A percentile compares a stretch with the other conserved stretches of the same genome.
phyloP scores from a whole-genome alignment of 345 rosid genomes.

The Eucalyptus pauciflora region DNA sequence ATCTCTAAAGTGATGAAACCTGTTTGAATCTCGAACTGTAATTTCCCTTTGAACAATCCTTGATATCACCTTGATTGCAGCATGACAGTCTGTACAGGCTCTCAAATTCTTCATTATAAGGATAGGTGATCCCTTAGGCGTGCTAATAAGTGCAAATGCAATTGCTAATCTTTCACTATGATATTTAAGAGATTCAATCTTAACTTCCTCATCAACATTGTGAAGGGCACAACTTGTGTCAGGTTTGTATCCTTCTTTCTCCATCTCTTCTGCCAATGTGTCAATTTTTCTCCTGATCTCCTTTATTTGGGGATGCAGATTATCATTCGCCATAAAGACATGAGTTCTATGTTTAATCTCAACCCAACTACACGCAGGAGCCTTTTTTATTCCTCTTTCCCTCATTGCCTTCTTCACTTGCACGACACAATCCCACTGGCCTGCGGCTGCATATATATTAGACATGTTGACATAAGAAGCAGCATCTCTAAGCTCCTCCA shows the following conservation, averaged over 20 bases:
- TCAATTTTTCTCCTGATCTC: conserved; percentile 47
- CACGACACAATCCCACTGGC: conserved; percentile 61
- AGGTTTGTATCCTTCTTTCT: conserved; percentile 62
- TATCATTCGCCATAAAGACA: conserved; percentile 54
- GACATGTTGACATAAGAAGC: conserved; percentile 79
- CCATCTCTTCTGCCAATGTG: conserved; percentile 37
- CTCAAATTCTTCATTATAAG: conserved; percentile 80
- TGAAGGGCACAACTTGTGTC: conserved; percentile 67
- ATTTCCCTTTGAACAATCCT: conserved; percentile 71
- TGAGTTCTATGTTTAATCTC: conserved; percentile 56
- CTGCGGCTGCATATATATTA: conserved; percentile 63
- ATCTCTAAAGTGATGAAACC: conserved; percentile 79
- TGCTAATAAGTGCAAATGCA: conserved; percentile 73
- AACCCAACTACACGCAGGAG: conserved; percentile 78
- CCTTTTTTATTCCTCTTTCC: conserved; percentile 63
- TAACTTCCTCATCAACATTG: conserved; percentile 43
- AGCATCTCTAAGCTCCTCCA: conserved; percentile 73
- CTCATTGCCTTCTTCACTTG: conserved; percentile 74
- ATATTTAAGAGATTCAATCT: conserved; percentile 60
- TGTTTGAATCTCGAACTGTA: conserved; percentile 75
- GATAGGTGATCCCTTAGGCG: conserved; percentile 63
- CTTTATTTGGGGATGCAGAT: conserved; percentile 37
- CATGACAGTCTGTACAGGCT: conserved; percentile 81
- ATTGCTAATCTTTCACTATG: conserved; percentile 81
- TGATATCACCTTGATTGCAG: conserved; percentile 74